Evolutionary conservation across 1,139 yeast species (phyloP).

Genomic region (Lodderomyces margitis): DNA sequence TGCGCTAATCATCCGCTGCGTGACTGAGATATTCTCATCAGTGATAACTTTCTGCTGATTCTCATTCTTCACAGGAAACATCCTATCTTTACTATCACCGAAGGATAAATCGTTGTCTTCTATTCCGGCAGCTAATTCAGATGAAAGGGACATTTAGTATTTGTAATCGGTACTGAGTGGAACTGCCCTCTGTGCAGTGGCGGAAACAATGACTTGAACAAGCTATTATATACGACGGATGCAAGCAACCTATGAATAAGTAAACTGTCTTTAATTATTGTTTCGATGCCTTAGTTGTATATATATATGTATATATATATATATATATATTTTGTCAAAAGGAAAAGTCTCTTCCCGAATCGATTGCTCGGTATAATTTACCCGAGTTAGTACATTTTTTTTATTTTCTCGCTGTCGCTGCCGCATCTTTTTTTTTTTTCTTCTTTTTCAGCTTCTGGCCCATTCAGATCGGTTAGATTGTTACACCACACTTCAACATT

Average conservation of each 20-base stretch:
- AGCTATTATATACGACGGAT: too few species aligned
- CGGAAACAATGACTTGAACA: not conserved
- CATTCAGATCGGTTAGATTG: not conserved
- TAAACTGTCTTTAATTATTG: not conserved
- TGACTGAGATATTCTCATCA: constrained; percentile 38
- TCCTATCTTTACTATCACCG: not conserved
- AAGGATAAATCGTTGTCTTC: constrained; percentile 24
- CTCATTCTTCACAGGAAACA: not conserved
- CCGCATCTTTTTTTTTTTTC: not conserved
- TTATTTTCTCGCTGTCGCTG: not conserved
- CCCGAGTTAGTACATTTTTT: not conserved
- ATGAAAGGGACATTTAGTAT: constrained; percentile 32
- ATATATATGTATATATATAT: too few species aligned
- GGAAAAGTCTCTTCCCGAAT: not conserved
- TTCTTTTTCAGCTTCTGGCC: not conserved
- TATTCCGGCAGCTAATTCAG: constrained; percentile 39
- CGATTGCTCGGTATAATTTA: constrained; percentile 4
- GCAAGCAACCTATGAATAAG: not conserved
- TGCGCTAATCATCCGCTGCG: constrained; percentile 83
- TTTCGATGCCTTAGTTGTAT: too few species aligned
- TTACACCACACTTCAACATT: not conserved
- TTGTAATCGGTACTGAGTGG: not conserved
- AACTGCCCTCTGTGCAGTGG: not conserved
- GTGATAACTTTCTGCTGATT: constrained; percentile 1
- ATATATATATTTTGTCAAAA: too few species aligned